phyloP scores from a whole-genome alignment of 176 grass and related monocot genomes.

The Rhynchospora tenuis region DNA sequence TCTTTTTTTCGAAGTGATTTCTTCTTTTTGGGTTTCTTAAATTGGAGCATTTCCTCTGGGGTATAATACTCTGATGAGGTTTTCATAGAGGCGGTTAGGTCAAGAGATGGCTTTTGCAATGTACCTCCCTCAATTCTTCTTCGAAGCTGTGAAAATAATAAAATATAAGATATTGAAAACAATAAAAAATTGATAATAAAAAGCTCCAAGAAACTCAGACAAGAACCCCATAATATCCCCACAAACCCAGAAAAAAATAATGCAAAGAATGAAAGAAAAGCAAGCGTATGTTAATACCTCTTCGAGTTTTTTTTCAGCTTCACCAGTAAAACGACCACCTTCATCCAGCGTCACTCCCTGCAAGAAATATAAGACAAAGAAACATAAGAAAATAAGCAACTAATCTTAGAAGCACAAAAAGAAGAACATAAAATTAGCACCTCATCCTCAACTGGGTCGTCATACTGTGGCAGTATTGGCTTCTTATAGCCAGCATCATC shows the following conservation, averaged over 20 bases:
- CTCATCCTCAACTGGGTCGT: slow-evolving; percentile 75
- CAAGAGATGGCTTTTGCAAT: slow-evolving; percentile 49
- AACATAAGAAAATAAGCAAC: neutral
- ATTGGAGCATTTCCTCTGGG: slow-evolving; percentile 79
- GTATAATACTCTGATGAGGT: slow-evolving; percentile 73
- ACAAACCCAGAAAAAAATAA: neutral
- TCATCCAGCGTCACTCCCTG: slow-evolving; percentile 83
- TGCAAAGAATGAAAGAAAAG: neutral
- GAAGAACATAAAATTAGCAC: slow-evolving; percentile 30
- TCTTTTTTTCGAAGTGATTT: slow-evolving; percentile 94
- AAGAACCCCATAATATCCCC: neutral
- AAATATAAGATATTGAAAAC: neutral
- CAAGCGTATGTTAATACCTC: slow-evolving; percentile 39
- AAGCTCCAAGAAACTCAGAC: neutral
- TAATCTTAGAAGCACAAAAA: slow-evolving; percentile 7
- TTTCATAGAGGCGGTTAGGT: slow-evolving; percentile 54
- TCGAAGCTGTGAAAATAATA: slow-evolving; percentile 60
- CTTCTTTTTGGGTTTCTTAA: slow-evolving; percentile 99
- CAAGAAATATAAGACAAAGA: slow-evolving; percentile 21
- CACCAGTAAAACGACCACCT: slow-evolving; percentile 61
- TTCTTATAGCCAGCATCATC: slow-evolving; percentile 56
- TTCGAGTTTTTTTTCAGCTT: slow-evolving; percentile 79
- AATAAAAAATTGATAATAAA: no score
- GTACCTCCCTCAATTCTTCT: slow-evolving; percentile 65
- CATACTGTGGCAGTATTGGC: slow-evolving; percentile 77